Base-by-base conservation (phyloP, 1,284 basidiomycete genomes). In the Cerrena zonata region DNA sequence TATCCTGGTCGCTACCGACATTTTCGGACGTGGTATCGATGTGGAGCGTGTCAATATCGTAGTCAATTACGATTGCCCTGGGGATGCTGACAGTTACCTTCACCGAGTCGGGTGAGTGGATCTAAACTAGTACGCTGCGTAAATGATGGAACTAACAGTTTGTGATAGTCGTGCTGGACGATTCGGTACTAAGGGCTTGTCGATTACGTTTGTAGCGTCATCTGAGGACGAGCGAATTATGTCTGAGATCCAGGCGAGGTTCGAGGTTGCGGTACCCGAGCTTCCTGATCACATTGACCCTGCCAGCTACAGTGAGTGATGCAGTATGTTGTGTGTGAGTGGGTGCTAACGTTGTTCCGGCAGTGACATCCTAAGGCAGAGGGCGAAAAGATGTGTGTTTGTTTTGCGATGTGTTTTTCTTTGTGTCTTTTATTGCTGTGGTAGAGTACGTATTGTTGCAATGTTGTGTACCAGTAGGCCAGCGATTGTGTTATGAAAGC, bases 171-270 rank as follows among this genome's bases (percentile, higher is more conserved):
- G 96, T 79, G 96, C 96, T 58, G 96, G 96, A 60, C 91, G 96
- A 61, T 99, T 99, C 72, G 96, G 96, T 58, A 99, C 96, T 42
- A 99, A 99, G 73, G 96, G 96, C 81, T 83, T 99, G 37, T 94
- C 94, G n/a, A 94, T 99, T 69, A 95, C 94, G 10, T 99, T 96
- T 67, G 91, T 97, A 44, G 86, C 93, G 3, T 89, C 85, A 24
- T 94, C 97, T 49, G 83, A 78, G 55, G 96, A 99, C 67, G 84
- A 91, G 66, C 89, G 92, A 70, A 94, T 99, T 54, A 89, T 99
- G 84, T 78, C 84, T 49, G 79, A 87, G 22, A 95, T 96, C 58
- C 93, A 96, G 69, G 82, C 86, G 30, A 73, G 93, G 58, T 96
- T 96, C 72, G 93, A 95, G 68, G 93, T 96, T 19, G 91, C 90